phyloP scores from a whole-genome alignment of 768 basidiomycete genomes.

The Kwoniella pini region DNA sequence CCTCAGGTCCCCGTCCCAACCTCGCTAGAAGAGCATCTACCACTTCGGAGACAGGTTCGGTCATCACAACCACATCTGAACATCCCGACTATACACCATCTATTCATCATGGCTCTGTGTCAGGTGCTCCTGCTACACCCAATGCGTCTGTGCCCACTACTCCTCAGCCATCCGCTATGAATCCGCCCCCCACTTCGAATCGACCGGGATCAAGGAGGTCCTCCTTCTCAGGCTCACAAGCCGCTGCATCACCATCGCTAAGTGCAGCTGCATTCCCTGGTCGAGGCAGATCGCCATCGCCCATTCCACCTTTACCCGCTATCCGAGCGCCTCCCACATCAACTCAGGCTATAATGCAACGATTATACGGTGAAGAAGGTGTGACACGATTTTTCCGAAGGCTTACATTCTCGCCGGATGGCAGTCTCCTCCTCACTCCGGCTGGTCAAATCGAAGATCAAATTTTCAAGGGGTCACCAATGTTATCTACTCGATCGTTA shows the following conservation, averaged over 20 bases:
- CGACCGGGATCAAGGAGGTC: constrained; percentile 49
- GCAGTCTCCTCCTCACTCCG: constrained; percentile 86
- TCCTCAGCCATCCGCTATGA: constrained; percentile 42
- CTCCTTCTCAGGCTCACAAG: constrained; percentile 50
- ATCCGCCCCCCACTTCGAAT: constrained; percentile 47
- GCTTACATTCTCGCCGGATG: constrained; percentile 91
- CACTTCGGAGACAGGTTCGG: constrained; percentile 73
- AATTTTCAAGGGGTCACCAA: constrained; percentile 58
- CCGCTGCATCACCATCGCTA: constrained; percentile 44
- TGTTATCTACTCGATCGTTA: constrained; percentile 27
- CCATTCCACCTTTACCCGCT: constrained; percentile 72
- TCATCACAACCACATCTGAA: constrained; percentile 62
- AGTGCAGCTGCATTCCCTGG: constrained; percentile 32
- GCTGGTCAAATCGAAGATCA: constrained; percentile 98
- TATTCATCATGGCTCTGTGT: constrained; percentile 42
- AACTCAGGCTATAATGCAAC: constrained; percentile 60
- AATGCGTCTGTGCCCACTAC: constrained; percentile 48
- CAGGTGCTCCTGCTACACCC: constrained; percentile 52
- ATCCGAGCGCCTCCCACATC: constrained; percentile 68
- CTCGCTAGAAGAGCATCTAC: constrained; percentile 71
- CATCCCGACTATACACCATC: constrained; percentile 58
- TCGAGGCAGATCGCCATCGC: constrained; percentile 51
- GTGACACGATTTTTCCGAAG: constrained; percentile 95
- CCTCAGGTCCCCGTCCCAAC: constrained; percentile 51
- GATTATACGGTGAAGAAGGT: constrained; percentile 92